Evolutionary conservation across 257 asterid genomes (phyloP).

Genomic region (Coffea eugenioides): DNA sequence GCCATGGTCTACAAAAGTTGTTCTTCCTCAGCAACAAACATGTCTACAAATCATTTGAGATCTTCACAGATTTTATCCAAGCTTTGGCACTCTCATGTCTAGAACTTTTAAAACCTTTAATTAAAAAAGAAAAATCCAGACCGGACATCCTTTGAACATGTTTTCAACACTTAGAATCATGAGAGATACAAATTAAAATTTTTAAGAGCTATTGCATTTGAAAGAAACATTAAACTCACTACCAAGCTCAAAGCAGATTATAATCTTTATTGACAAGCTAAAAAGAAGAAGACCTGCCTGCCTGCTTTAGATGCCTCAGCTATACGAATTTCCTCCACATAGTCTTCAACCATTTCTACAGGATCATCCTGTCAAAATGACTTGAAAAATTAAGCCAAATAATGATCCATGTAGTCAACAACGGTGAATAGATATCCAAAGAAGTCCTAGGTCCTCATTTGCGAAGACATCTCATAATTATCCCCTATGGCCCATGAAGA

Average conservation of each 20-base stretch:
- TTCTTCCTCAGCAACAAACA: not conserved
- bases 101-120: no score
- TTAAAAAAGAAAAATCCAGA: not conserved
- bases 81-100: not conserved
- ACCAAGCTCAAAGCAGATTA: not conserved
- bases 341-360: constrained; percentile 91
- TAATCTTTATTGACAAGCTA: not conserved
- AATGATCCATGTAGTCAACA: not conserved
- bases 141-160: not conserved
- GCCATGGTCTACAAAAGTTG: not conserved
- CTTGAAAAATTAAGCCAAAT: constrained; percentile 10
- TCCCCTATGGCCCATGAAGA: no score
- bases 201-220: not conserved
- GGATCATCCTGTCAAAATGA: constrained; percentile 68
- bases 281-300: constrained; percentile 43
- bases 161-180: not conserved
- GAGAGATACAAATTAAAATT: not conserved
- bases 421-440: not conserved
- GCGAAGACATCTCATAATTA: no score
- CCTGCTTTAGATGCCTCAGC: constrained; percentile 18
- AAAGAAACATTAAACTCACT: not conserved
- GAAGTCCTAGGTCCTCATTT: no score
- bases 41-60: no score
- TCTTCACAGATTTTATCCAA: not conserved
- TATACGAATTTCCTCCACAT: constrained; percentile 48